Percentiles rank a stretch among this genome's conserved stretches.
These are phyloP conservation scores for Candida qinlingensis DNA, from an alignment of 805 yeast genomes.

Conservation along the genomic window DNA sequence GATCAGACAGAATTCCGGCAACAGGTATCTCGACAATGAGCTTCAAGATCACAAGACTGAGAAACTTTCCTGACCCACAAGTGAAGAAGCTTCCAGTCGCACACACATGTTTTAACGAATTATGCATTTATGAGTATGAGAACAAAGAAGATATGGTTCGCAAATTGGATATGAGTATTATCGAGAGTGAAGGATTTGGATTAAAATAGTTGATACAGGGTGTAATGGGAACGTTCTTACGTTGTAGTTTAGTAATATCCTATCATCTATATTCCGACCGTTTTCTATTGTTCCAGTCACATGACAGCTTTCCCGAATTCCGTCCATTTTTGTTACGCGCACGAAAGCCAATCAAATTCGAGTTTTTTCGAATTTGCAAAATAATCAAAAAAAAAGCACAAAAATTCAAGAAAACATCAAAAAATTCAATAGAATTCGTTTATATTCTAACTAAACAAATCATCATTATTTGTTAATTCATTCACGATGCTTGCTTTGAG, in stretches of 20 bases:
- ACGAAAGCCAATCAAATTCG: constrained; percentile 23
- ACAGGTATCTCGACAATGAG: constrained; percentile 77
- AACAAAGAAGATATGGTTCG: constrained; percentile 45
- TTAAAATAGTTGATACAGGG: constrained; percentile 38
- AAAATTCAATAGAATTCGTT: neutral
- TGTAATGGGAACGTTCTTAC: neutral
- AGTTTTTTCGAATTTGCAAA: constrained; percentile 21
- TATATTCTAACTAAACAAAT: neutral
- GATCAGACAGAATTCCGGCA: constrained; percentile 89
- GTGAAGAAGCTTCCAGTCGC: constrained; percentile 66
- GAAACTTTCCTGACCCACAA: constrained; percentile 15
- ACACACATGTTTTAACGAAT: constrained; percentile 92
- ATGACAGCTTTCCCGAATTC: neutral
- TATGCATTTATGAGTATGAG: constrained; percentile 66
- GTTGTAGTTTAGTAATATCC: neutral
- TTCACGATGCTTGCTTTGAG: constrained; percentile 25
- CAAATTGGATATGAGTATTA: constrained; percentile 65
- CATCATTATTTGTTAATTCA: neutral
- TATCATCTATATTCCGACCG: neutral
- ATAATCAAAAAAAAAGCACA: neutral
- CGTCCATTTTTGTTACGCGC: constrained; percentile 5
- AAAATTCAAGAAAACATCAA: constrained; percentile 1
- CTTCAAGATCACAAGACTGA: constrained; percentile 61
- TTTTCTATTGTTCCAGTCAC: neutral
- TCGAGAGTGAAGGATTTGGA: constrained; percentile 86